Conservation (phyloP, 495 filamentous ascomycete species). For the Penicillium parvum region DNA sequence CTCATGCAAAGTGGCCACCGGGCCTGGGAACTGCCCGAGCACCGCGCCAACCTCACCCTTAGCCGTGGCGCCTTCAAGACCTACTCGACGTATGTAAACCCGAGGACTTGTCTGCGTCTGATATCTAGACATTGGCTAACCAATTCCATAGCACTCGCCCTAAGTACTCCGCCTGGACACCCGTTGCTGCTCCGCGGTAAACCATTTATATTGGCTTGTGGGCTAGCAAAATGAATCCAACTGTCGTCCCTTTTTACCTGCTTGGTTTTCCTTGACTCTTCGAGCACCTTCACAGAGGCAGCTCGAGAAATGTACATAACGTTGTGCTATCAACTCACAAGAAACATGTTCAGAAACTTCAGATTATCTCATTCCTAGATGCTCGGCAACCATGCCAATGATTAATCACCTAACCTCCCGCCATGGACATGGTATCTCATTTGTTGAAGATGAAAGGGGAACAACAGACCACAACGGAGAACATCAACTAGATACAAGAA, state of each 20-base stretch:
- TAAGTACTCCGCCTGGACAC: slow-evolving; percentile 43
- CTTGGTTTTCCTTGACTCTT: slow-evolving; percentile 12
- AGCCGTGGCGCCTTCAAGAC: slow-evolving; percentile 79
- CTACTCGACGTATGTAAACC: slow-evolving; percentile 78
- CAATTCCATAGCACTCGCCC: slow-evolving; percentile 28
- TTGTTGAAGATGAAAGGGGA: slow-evolving; percentile 16
- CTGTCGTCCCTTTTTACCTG: slow-evolving; percentile 8
- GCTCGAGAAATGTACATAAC: slow-evolving; percentile 41
- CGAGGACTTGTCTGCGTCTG: neutral
- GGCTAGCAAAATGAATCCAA: slow-evolving; percentile 21
- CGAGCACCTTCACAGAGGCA: slow-evolving; percentile 1
- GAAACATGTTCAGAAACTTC: slow-evolving; percentile 4
- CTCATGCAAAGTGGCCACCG: slow-evolving; percentile 60
- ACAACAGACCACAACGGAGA: slow-evolving; percentile 10
- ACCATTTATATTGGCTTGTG: slow-evolving; percentile 8
- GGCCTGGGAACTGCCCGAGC: slow-evolving; percentile 70
- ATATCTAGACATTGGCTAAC: slow-evolving; percentile 10
- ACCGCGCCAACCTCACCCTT: slow-evolving; percentile 68
- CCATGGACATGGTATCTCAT: slow-evolving; percentile 32
- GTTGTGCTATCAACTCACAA: slow-evolving; percentile 28
- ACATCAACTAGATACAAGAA: slow-evolving; percentile 30
- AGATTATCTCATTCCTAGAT: slow-evolving; percentile 18
- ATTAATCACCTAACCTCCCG: slow-evolving; percentile 13
- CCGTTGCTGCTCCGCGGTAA: slow-evolving; percentile 45
- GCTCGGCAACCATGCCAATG: slow-evolving; percentile 5